A percentile compares a stretch with the other conserved stretches of the same genome.
phyloP scores from a whole-genome alignment of 2,329 filamentous ascomycete species.

The Fusarium longipes region DNA sequence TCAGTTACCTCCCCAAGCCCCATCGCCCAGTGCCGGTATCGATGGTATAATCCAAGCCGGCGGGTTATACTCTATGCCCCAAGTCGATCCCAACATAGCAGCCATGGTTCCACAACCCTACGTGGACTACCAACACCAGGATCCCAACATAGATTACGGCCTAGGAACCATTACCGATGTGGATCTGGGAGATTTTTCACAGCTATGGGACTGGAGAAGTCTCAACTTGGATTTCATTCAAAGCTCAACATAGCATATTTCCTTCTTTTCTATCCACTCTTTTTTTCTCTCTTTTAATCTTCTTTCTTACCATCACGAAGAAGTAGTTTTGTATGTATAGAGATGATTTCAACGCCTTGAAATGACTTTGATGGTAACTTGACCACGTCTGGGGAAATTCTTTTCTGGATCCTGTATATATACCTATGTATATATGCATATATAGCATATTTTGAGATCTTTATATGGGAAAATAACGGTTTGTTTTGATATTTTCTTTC shows the following conservation, averaged over 20 bases:
- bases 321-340: conserved; percentile 21
- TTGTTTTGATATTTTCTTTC: neutral
- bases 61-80: conserved; percentile 18
- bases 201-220: conserved; percentile 43
- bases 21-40: conserved; percentile 32
- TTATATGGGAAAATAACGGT: neutral
- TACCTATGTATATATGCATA: neutral
- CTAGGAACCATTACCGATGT: conserved; percentile 38
- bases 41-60: conserved; percentile 27
- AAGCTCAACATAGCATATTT: conserved; percentile 22
- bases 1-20: conserved; percentile 13
- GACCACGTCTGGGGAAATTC: neutral
- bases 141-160: conserved; percentile 19
- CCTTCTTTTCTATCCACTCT: neutral
- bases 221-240: conserved; percentile 42
- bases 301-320: neutral
- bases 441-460: neutral
- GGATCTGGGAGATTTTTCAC: conserved; percentile 40
- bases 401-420: neutral
- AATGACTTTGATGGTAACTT: conserved; percentile 3
- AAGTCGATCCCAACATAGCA: conserved; percentile 1
- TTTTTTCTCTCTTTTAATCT: neutral
- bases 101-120: conserved; percentile 24
- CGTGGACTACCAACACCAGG: conserved; percentile 23
- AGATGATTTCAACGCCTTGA: conserved; percentile 12